A percentile compares a stretch with the other conserved stretches of the same genome.
These are phyloP conservation scores for Tolypocladium nubicola DNA, from an alignment of 2,329 filamentous ascomycete genomes.

Conservation along the genomic window DNA sequence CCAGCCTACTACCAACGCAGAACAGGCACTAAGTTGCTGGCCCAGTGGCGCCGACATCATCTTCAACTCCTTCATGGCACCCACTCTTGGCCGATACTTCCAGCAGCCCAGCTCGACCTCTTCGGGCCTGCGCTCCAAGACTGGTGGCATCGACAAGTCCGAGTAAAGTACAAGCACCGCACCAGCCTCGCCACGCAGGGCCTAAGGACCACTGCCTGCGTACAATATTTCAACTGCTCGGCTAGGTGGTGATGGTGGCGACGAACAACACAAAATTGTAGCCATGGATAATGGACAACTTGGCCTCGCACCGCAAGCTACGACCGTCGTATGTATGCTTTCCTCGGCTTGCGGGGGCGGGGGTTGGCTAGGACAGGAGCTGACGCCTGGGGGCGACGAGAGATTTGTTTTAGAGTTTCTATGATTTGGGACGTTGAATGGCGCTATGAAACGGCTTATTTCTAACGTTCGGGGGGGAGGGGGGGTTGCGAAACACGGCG, in stretches of 20 bases:
- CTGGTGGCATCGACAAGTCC: conserved; percentile 62
- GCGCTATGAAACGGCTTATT: conserved; percentile 2
- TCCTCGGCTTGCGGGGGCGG: neutral
- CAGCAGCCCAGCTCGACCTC: conserved; percentile 57
- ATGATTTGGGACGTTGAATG: conserved; percentile 1
- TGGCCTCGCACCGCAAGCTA: neutral
- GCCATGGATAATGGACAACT: neutral
- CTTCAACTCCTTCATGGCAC: conserved; percentile 92
- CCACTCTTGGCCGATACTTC: conserved; percentile 91
- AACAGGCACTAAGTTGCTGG: neutral
- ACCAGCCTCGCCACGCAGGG: neutral
- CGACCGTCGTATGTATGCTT: neutral
- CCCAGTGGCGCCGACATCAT: conserved; percentile 83
- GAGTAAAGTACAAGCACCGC: conserved; percentile 36
- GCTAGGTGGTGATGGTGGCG: neutral
- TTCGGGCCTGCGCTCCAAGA: conserved; percentile 80
- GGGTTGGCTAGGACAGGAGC: neutral
- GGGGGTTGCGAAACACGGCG: neutral
- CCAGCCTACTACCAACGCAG: neutral
- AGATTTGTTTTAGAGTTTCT: neutral
- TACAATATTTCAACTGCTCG: neutral
- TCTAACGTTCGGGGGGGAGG: neutral
- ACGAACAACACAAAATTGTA: neutral
- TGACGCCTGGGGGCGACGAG: neutral
- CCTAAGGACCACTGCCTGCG: neutral